Evolutionary conservation across 768 basidiomycete genomes (phyloP).

Genomic region (Tremella mesenterica): DNA sequence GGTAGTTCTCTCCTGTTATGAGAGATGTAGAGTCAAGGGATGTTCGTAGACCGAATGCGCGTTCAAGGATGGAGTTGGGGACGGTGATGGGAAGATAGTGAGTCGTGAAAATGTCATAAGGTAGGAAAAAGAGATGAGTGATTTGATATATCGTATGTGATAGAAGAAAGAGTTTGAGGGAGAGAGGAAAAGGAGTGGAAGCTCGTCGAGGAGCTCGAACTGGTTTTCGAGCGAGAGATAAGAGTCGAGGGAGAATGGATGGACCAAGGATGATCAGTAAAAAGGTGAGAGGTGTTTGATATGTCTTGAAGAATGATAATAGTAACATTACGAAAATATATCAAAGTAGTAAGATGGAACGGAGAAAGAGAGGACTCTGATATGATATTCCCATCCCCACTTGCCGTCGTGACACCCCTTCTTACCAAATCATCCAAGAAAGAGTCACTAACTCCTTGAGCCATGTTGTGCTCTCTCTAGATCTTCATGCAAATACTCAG

Average conservation of each 20-base stretch:
- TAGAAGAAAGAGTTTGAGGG: slow-evolving; percentile 14
- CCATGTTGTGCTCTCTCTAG: no score
- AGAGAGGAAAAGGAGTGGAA: slow-evolving; percentile 6
- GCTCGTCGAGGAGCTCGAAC: background rate
- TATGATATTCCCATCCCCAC: no score
- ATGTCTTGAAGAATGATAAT: no score
- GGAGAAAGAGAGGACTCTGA: no score
- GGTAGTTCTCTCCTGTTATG: background rate
- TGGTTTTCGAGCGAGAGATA: background rate
- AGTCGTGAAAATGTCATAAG: slow-evolving; percentile 31
- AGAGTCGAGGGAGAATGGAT: slow-evolving; percentile 14
- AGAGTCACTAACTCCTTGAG: no score
- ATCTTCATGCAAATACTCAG: no score
- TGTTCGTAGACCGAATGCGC: slow-evolving; percentile 4
- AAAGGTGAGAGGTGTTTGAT: no score
- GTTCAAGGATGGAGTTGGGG: slow-evolving; percentile 15
- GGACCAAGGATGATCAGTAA: slow-evolving; percentile 25
- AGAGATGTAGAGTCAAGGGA: background rate
- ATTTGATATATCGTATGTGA: slow-evolving; percentile 23
- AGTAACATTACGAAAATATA: no score
- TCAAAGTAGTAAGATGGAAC: no score
- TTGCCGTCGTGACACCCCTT: no score
- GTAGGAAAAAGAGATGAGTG: slow-evolving; percentile 18
- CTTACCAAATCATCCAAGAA: no score
- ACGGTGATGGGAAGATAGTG: slow-evolving; percentile 21